These are phyloP conservation scores for Erodium maritimum DNA, from an alignment of 345 rosid genomes.

Conservation along the genomic window DNA sequence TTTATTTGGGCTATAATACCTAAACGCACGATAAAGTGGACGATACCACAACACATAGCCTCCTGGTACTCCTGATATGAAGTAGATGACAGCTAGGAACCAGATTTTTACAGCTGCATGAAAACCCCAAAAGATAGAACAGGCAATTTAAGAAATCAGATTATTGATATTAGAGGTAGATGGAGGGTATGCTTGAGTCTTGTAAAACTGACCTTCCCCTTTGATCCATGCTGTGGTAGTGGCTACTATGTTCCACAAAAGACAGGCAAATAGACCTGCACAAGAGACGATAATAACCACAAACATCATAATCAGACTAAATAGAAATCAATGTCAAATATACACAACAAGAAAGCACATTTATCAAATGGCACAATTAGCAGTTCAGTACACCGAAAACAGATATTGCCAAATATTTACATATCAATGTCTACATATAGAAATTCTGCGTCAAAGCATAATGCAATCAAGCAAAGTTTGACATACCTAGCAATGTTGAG, in stretches of 20 bases:
- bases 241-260: constrained; percentile 77
- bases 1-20: constrained; percentile 26
- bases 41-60: constrained; percentile 93
- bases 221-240: constrained; percentile 79
- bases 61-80: constrained; percentile 89
- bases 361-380: background rate
- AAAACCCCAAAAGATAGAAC: constrained; percentile 4
- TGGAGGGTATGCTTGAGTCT: constrained; percentile 1
- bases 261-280: constrained; percentile 76
- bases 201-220: constrained; percentile 48
- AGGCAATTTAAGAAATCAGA: background rate
- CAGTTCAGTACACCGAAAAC: background rate
- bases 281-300: constrained; percentile 1
- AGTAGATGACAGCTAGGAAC: constrained; percentile 89
- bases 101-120: constrained; percentile 69
- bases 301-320: background rate
- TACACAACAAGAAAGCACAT: constrained; percentile 7
- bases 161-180: background rate
- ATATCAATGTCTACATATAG: background rate
- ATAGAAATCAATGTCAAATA: too few species aligned
- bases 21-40: constrained; percentile 86
- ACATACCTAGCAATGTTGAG: constrained; percentile 56
- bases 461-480: constrained; percentile 1
- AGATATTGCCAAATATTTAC: background rate
- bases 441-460: background rate